Evolutionary conservation across 257 asterid genomes (phyloP), one percentile per base, ranked within the genome.

Genomic region (Ballota nigra): DNA sequence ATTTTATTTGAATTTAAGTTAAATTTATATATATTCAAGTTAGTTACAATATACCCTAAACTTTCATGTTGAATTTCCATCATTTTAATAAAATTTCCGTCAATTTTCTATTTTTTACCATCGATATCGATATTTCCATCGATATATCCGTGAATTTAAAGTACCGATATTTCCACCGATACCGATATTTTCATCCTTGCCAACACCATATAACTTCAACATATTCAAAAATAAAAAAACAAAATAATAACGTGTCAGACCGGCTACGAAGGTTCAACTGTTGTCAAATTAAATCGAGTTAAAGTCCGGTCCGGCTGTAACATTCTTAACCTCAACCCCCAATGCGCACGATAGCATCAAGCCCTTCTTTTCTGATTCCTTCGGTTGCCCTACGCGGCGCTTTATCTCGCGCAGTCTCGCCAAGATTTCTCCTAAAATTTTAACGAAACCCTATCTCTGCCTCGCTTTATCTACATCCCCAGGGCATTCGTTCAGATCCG

Each of bases 311-410:
- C 49, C 12, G 43, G 43, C 15, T 45, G 15, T 45, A n/a, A n/a
- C 19, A n/a, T 13, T 57, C 70, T 74, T 81, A 74, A 66, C 72
- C 75, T 71, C 52, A 63, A 70, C 76, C 74, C 23, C 3, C 8
- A 0, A 0, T 13, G 88, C 88, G 88, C 88, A 81, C 78, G 83
- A 71, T 84, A 84, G 88, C 79, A 18, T 12, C 11, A n/a, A 55
- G 75, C 82, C 84, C 72, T 23, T 38, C 74, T 78, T 68, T 75
- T 78, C 85, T 80, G 72, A 82, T 78, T 68, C 87, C 72, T 80
- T 80, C 85, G 79, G 71, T 68, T 71, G 77, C 80, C 80, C 75
- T 82, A 60, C 74, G 71, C 80, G 66, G 80, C 73, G 72, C 77
- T 75, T 81, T 83, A 73, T 77, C 77, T 70, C 71, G 28, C 76